Conservation (phyloP, 2,329 filamentous ascomycete genomes). For the Scytalidium sp. region DNA sequence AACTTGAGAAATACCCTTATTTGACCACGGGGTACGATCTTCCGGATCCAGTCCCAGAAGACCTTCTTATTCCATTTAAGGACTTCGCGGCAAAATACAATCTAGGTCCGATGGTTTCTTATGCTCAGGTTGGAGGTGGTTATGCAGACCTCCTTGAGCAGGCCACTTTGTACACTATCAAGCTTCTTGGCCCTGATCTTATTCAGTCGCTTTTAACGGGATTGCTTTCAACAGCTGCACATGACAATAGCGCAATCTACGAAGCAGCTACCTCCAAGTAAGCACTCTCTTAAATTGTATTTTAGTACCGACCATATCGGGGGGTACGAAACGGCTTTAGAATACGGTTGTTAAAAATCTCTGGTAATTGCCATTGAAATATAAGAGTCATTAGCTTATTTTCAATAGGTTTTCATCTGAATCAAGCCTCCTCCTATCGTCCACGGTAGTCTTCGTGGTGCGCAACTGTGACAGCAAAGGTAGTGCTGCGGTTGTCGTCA, state of each 20-base stretch:
- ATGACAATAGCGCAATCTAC: conserved; percentile 4
- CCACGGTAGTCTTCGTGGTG: conserved; percentile 1
- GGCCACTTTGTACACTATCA: conserved; percentile 7
- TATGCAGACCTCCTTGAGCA: conserved; percentile 6
- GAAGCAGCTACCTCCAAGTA: not conserved
- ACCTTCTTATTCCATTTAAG: conserved; percentile 7
- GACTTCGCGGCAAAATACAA: conserved; percentile 10
- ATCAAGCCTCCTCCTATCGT: conserved; percentile 1
- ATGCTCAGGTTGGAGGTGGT: not conserved
- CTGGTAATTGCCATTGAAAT: too few species aligned
- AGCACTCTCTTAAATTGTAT: too few species aligned
- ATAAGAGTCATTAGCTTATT: too few species aligned
- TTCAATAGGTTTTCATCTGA: too few species aligned
- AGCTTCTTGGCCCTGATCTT: conserved; percentile 2
- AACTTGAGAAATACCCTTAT: conserved; percentile 6
- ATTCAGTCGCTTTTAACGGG: conserved; percentile 6
- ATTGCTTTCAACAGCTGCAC: not conserved
- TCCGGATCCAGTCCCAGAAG: conserved; percentile 9
- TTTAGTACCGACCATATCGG: too few species aligned
- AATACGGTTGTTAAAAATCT: too few species aligned
- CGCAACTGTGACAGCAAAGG: too few species aligned
- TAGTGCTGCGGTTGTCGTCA: conserved; percentile 25
- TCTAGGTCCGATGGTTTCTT: not conserved
- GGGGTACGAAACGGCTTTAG: too few species aligned
- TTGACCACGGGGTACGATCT: conserved; percentile 7